Base-by-base conservation (phyloP, 768 basidiomycete species). In the Boletus vermiculosoides region DNA sequence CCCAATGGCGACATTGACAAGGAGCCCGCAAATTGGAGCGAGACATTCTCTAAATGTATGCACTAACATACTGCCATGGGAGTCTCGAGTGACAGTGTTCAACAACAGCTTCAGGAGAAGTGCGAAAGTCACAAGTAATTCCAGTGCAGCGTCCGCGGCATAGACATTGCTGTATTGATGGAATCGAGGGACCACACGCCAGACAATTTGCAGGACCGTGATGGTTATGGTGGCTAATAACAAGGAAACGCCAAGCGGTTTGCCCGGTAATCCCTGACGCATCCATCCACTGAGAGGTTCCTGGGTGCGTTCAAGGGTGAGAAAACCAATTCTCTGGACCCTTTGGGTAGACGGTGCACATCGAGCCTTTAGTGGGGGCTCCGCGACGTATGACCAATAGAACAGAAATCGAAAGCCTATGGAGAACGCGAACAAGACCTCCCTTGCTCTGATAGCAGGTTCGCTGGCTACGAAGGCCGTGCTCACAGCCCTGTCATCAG, bases 311-410 rank as follows among this genome's bases (percentile, higher is more conserved):
- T 63, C 54, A 7, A 69, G 47, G 23, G 34, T 20, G 31, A 64
- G 53, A 53, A 66, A 64, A 28, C 55, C 65, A 51, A 54, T 20
- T 44, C 37, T 52, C 48, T 52, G 34, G 36, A 56, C 40, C 1
- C 60, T 46, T 50, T 50, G 25, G 62, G 61, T 20, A 55, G 67
- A 18, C 58, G 65, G 55, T 80, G 82, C 41, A 44, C 53, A 57
- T 16, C 48, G 31, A 23, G 44, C 51, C 47, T 54, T 57, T 71
- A 77, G 34, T n/a, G 87, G 85, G 48, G 84, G 78, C 55, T 77
- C 76, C 16, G 82, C 79, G 41, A 86, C 84, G 57, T 85, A 81
- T 39, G 72, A 72, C 90, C 90, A 92, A 59, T 84, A 84, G 64
- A 84, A 90, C 16, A 90, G 65, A 64, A 83, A 83, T 37, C 85